Base-by-base conservation (phyloP, 257 asterid species). In the Sherardia arvensis region DNA sequence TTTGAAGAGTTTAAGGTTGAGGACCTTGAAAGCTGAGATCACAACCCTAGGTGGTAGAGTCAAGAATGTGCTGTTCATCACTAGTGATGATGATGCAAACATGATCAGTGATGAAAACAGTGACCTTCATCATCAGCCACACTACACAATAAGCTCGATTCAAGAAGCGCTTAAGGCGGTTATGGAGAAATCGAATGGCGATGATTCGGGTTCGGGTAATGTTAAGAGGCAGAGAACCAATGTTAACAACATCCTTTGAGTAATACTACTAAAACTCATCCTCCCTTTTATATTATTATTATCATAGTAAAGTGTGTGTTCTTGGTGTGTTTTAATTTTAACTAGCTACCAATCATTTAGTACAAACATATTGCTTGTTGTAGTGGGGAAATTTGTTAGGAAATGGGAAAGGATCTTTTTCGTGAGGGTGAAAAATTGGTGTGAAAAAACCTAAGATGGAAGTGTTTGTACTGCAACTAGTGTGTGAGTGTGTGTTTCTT, bases 161-260 rank as follows among this genome's bases (percentile, higher is more conserved):
- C 87, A 86, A 61, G 95, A 89, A 73, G 94, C 97, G 4, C 89
- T 89, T 20, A 89, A 81, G 77, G 82, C 91, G 3, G 91, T 89
- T 0, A 83, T 89, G 94, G 97, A 89, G 71, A 89, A 84, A 76
- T 71, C 78, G 6, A 73, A 62, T n/a, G 84, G 86, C 5, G 95
- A 80, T 17, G 89, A 49, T 49, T 81, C 90, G 8, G 84, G 77
- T 70, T 74, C 95, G 0, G 95, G 84, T 18, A 84, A 69, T 72
- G 89, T 80, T 71, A 89, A 89, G 83, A 78, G 95, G 65, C 97
- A 84, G 74, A 81, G 91, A 71, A 86, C 93, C 29, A 84, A 83
- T 53, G 73, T 74, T 61, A 83, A 65, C 74, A 83, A 65, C 74
- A 77, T 81, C 77, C 84, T 81, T 66, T 79, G 61, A 69, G 48